Base-by-base conservation (phyloP, 2,329 filamentous ascomycete species). In the Cladophialophora chaetospira region DNA sequence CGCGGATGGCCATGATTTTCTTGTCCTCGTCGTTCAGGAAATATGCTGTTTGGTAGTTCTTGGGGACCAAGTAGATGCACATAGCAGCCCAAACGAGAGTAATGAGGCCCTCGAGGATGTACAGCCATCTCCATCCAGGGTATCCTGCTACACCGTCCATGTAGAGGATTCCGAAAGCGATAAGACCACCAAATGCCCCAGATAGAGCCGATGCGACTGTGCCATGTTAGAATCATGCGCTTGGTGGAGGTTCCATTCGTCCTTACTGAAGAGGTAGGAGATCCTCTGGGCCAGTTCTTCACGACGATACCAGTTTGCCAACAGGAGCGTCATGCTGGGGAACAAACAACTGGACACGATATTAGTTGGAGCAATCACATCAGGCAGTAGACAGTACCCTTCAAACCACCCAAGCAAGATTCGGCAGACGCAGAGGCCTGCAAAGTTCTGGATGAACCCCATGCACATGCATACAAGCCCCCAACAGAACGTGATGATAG, bases 81-180 rank as follows among this genome's bases (percentile, higher is more conserved):
- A 55, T 47, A 2, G 64, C 43, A 5, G 66, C 67, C 17, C 65
- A 45, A 11, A 66, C 53, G n/a, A 70, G 61, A 4, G 70, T 68
- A 28, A 71, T 62, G 9, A 72, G 46, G 3, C 64, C 64, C 55
- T 72, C 70, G 28, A 72, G 63, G 52, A 73, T 72, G 36, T 62
- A 64, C 3, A 64, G 57, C 57, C 57, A 60, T 31, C 52, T 19
- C 53, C 58, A 57, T 33, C 76, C 77, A 11, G 70, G 70, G 43
- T 73, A 74, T 11, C 73, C 73, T 8, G 71, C 75, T 5, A 78
- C 69, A 0, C 79, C 79, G 46, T 79, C 74, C 75, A 82, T 79
- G 66, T 77, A 75, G 66, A 57, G 53, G 23, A 65, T 65, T 23
- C 52, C 63, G 35, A 57, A 62, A 23, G 63, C 63, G 28, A 65